phyloP scores from a whole-genome alignment of 2,329 filamentous ascomycete genomes.

The Fusarium beomiforme region DNA sequence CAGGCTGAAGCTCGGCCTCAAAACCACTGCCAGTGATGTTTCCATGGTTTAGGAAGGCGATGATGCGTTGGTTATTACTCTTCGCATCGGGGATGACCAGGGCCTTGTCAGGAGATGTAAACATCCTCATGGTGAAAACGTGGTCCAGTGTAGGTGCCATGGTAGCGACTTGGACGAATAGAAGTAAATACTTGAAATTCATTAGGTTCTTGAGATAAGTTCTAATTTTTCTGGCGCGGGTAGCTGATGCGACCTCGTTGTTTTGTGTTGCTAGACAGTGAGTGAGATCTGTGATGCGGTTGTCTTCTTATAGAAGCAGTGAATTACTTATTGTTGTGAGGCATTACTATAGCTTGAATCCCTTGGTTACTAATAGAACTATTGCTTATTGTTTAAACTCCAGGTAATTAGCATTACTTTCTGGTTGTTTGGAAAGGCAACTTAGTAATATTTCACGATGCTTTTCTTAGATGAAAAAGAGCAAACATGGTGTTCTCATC shows the following conservation, averaged over 20 bases:
- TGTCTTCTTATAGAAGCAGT: too few relatives aligned
- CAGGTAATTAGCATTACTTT: background rate
- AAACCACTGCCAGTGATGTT: background rate
- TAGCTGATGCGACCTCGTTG: too few relatives aligned
- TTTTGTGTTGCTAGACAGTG: too few relatives aligned
- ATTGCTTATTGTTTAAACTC: background rate
- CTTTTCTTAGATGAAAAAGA: too few relatives aligned
- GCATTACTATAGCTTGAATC: too few relatives aligned
- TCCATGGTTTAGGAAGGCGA: conserved; percentile 1
- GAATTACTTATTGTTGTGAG: too few relatives aligned
- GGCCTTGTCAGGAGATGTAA: background rate
- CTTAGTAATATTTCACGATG: background rate
- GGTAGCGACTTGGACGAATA: rapidly evolving
- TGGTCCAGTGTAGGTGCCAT: conserved; percentile 1
- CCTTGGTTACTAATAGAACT: too few relatives aligned
- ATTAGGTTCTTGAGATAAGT: too few relatives aligned
- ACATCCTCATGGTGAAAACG: conserved; percentile 1
- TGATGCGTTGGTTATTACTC: background rate
- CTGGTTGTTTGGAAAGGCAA: rapidly evolving
- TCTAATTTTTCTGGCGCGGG: too few relatives aligned
- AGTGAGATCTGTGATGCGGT: too few relatives aligned
- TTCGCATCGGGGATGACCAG: background rate
- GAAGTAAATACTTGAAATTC: too few relatives aligned
- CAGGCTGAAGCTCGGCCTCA: background rate
- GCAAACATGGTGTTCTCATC: background rate